phyloP scores from a whole-genome alignment of 495 filamentous ascomycete species.

The Acidiella bohemica region DNA sequence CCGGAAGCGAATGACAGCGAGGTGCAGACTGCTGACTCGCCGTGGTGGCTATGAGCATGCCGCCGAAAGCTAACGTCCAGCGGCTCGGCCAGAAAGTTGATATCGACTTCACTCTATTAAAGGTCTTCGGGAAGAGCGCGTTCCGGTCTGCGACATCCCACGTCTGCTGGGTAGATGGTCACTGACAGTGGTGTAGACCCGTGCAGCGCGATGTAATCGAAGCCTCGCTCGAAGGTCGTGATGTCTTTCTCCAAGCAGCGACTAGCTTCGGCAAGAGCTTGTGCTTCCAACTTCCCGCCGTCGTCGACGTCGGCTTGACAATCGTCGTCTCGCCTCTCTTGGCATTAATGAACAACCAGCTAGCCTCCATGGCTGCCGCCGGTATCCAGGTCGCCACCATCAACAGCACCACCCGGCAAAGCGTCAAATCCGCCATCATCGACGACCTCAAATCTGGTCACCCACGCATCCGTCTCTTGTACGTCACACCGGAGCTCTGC shows the following conservation, averaged over 20 bases:
- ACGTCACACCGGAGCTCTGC: constrained; percentile 87
- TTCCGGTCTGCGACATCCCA: constrained; percentile 49
- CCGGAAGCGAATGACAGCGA: no score
- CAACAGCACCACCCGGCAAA: constrained; percentile 59
- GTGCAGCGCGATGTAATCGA: constrained; percentile 76
- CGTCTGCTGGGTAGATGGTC: constrained; percentile 16
- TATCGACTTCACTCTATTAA: constrained; percentile 70
- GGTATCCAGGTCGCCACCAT: constrained; percentile 72
- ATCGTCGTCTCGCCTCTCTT: constrained; percentile 84
- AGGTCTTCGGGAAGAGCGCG: constrained; percentile 61
- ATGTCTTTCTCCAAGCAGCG: constrained; percentile 93
- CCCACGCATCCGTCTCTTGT: constrained; percentile 67
- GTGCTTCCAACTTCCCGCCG: constrained; percentile 85
- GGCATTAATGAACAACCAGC: constrained; percentile 91
- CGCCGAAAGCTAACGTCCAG: neutral
- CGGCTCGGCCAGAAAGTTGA: constrained; percentile 33
- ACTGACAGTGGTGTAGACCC: constrained; percentile 40
- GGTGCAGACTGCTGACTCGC: no score
- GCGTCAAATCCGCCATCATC: constrained; percentile 54
- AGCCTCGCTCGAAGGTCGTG: constrained; percentile 65
- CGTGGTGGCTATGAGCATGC: no score
- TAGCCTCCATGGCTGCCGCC: constrained; percentile 59
- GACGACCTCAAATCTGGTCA: constrained; percentile 77
- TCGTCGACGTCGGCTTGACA: constrained; percentile 78
- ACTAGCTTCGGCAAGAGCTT: constrained; percentile 92